Evolutionary conservation across 345 rosid species (phyloP).

Genomic region (Raphanus raphanistrum): DNA sequence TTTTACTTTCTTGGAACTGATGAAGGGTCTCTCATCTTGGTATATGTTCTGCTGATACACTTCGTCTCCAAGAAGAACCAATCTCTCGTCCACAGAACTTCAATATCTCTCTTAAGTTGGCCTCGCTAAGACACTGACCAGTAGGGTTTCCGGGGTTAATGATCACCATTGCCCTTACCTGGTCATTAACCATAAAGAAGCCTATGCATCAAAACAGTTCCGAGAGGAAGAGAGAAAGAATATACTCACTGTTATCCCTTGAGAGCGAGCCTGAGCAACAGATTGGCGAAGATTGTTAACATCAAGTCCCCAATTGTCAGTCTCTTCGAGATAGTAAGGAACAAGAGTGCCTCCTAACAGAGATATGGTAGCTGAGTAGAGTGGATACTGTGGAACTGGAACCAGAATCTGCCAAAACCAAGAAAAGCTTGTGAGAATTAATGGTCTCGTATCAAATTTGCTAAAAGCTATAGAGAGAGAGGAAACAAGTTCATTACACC

Average conservation of each 20-base stretch:
- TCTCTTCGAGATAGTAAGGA: conserved; percentile 88
- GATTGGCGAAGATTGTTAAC: conserved; percentile 71
- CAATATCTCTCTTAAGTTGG: conserved; percentile 84
- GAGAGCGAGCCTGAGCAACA: conserved; percentile 72
- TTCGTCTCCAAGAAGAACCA: conserved; percentile 92
- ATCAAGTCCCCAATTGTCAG: conserved; percentile 98
- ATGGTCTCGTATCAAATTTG: not conserved
- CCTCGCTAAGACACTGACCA: conserved; percentile 91
- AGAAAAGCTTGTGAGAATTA: conserved; percentile 7
- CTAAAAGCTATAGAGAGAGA: not conserved
- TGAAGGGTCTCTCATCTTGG: conserved; percentile 92
- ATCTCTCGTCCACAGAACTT: conserved; percentile 72
- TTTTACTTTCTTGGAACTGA: conserved; percentile 70
- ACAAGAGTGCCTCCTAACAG: conserved; percentile 91
- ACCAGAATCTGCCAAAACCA: conserved; percentile 66
- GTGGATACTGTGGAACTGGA: conserved; percentile 99
- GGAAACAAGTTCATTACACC: conserved; percentile 53
- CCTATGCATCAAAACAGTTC: not conserved
- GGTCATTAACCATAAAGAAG: conserved; percentile 21
- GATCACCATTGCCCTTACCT: conserved; percentile 98
- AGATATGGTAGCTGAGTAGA: conserved; percentile 92
- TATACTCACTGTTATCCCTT: conserved; percentile 78
- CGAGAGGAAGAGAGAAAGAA: conserved; percentile 12
- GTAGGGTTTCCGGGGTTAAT: conserved; percentile 99
- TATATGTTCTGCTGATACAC: conserved; percentile 97